phyloP scores from a whole-genome alignment of 1,139 yeast genomes.

The Saccharomyces hybrid region DNA sequence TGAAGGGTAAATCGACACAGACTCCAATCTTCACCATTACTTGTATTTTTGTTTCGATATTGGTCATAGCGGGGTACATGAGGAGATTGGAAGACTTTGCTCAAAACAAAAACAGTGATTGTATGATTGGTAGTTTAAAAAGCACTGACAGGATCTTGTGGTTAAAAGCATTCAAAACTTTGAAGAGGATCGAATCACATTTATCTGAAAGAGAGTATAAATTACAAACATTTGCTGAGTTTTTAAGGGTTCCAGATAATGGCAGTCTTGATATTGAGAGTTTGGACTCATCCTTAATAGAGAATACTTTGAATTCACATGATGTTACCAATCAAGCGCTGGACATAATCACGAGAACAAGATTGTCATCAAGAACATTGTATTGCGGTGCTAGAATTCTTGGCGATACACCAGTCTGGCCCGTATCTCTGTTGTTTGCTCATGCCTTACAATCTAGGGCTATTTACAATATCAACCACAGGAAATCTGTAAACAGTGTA shows the following conservation, averaged over 20 bases:
- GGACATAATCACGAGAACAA: slow-evolving; percentile 39
- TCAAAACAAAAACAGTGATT: slow-evolving; percentile 14
- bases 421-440: slow-evolving; percentile 65
- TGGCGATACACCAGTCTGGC: slow-evolving; percentile 82
- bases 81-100: slow-evolving; percentile 48
- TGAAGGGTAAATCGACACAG: slow-evolving; percentile 21
- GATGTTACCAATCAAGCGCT: slow-evolving; percentile 37
- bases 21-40: slow-evolving; percentile 63
- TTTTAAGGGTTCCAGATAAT: slow-evolving; percentile 45
- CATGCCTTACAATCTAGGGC: slow-evolving; percentile 69
- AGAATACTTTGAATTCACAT: slow-evolving; percentile 38
- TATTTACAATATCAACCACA: slow-evolving; percentile 26
- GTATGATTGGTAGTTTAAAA: slow-evolving; percentile 17
- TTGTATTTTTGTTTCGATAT: slow-evolving; percentile 53
- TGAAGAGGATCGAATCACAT: slow-evolving; percentile 50
- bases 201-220: slow-evolving; percentile 40
- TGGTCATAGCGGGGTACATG: slow-evolving; percentile 56
- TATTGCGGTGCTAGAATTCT: slow-evolving; percentile 64
- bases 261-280: slow-evolving; percentile 46
- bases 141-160: slow-evolving; percentile 35
- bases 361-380: slow-evolving; percentile 49
- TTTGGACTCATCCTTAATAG: slow-evolving; percentile 39
- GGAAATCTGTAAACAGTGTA: background rate
- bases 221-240: slow-evolving; percentile 44
- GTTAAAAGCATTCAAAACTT: slow-evolving; percentile 34